Evolutionary conservation across 352 stramenopile genomes (phyloP).

Genomic region (Globisporangium viniferum): DNA sequence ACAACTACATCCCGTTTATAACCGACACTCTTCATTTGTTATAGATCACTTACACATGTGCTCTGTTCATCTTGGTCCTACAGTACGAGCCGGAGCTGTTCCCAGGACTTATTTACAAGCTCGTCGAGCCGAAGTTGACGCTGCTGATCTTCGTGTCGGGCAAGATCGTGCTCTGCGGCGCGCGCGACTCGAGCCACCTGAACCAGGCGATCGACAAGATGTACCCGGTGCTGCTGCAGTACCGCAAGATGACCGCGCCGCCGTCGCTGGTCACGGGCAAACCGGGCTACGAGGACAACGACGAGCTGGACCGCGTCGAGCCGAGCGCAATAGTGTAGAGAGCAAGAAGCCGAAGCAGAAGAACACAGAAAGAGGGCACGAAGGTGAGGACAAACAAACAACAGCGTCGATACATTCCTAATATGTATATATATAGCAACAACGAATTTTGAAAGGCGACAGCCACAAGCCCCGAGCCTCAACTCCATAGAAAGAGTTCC

Average conservation of each 20-base stretch:
- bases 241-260: conserved; percentile 69
- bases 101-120: conserved; percentile 98
- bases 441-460: neutral
- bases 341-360: neutral
- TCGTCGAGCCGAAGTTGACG: conserved; percentile 97
- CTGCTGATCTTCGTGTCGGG: conserved; percentile 99
- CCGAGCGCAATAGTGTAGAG: conserved; percentile 52
- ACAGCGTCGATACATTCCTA: neutral
- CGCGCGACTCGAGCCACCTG: conserved; percentile 37
- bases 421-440: neutral
- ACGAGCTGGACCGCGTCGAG: conserved; percentile 67
- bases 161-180: conserved; percentile 98
- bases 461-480: neutral
- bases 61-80: neutral
- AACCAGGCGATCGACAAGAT: conserved; percentile 53
- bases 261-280: conserved; percentile 72
- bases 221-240: conserved; percentile 53
- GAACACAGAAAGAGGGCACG: neutral
- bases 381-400: neutral
- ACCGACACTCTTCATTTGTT: neutral
- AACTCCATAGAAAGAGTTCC: neutral
- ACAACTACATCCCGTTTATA: neutral
- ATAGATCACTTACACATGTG: neutral
- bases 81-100: conserved; percentile 99
- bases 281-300: conserved; percentile 55